Conservation (phyloP, 192 early-diverging fungal species). For the Dissophora globulifera region DNA sequence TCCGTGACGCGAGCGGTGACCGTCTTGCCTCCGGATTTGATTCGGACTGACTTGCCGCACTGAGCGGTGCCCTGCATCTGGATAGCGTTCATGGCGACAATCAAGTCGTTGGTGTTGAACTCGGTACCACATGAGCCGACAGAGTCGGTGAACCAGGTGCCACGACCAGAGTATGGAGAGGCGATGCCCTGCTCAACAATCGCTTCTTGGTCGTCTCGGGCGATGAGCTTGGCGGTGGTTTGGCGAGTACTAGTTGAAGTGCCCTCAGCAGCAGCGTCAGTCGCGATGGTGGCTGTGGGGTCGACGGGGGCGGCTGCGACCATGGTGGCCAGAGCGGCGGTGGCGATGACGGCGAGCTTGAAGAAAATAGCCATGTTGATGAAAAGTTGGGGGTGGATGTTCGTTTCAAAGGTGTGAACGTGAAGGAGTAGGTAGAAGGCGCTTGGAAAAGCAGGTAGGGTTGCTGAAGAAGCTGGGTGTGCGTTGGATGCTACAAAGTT, state of each 20-base stretch:
- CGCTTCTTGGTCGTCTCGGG: background rate
- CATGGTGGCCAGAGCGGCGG: constrained; percentile 33
- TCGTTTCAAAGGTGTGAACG: background rate
- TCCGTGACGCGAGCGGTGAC: constrained; percentile 54
- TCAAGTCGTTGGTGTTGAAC: constrained; percentile 54
- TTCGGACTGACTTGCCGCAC: constrained; percentile 49
- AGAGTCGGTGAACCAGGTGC: constrained; percentile 57
- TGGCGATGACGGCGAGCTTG: constrained; percentile 49
- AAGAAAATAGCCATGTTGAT: constrained; percentile 40
- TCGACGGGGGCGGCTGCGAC: constrained; percentile 25
- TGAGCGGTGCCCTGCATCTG: constrained; percentile 51
- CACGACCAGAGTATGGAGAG: constrained; percentile 32
- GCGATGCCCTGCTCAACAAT: background rate
- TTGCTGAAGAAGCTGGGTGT: too few species aligned
- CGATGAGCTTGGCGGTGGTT: constrained; percentile 19
- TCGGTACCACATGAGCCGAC: constrained; percentile 52
- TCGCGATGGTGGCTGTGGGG: background rate
- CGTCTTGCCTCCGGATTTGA: constrained; percentile 40
- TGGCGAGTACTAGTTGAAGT: constrained; percentile 7
- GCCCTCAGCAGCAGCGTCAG: background rate
- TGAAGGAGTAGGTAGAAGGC: background rate
- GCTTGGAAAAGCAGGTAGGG: background rate
- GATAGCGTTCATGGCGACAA: constrained; percentile 56
- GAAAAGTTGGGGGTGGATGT: background rate
- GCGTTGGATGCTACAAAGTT: too few species aligned